A percentile compares a stretch with the other conserved stretches of the same genome.
Conservation (phyloP, 75 land plant species). For the Picea sitchensis region DNA sequence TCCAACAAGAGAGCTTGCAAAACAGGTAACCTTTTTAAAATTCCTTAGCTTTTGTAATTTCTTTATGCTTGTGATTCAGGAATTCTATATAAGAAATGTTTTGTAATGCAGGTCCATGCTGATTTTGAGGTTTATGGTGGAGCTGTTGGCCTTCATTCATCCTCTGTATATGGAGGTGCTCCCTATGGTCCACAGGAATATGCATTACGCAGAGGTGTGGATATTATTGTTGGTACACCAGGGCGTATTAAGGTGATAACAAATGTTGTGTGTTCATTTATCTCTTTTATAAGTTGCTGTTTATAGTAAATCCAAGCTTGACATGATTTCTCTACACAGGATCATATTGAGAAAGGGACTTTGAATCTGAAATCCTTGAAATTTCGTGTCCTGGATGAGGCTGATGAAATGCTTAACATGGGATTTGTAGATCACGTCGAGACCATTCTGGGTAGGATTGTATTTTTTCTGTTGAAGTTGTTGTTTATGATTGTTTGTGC, state of each 20-base stretch:
- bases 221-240: conserved; percentile 96
- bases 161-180: conserved; percentile 92
- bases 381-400: conserved; percentile 97
- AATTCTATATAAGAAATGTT: neutral
- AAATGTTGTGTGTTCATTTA: neutral
- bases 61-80: neutral
- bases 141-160: conserved; percentile 61
- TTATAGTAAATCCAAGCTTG: neutral
- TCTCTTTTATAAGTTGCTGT: neutral
- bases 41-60: neutral
- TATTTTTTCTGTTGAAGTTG: neutral
- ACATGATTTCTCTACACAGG: conserved; percentile 32
- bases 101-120: conserved; percentile 53
- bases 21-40: conserved; percentile 46
- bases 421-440: conserved; percentile 99
- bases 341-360: conserved; percentile 73
- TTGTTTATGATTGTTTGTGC: neutral
- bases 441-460: conserved; percentile 64
- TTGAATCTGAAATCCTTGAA: conserved; percentile 71
- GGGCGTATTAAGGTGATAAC: conserved; percentile 77
- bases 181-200: conserved; percentile 67
- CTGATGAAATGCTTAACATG: conserved; percentile 99
- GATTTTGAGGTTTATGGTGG: conserved; percentile 93
- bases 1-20: conserved; percentile 92
- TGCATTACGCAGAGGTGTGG: conserved; percentile 78